Evolutionary conservation across 306 rosid genomes (phyloP).

Genomic region (Ormosia semicastrata): DNA sequence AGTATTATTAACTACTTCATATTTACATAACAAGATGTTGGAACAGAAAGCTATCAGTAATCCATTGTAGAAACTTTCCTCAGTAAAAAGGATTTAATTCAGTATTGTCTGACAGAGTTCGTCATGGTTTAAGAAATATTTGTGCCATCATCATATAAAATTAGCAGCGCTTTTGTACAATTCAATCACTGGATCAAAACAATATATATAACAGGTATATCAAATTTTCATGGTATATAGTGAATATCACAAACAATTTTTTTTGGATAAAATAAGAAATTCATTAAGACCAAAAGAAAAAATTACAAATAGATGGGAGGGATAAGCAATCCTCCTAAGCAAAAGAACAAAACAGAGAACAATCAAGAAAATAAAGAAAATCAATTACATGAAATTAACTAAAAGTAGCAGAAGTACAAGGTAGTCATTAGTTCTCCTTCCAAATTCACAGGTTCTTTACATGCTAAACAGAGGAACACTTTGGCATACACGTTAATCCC

Average conservation of each 20-base stretch:
- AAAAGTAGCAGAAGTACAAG: conserved; percentile 26
- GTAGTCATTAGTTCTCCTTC: conserved; percentile 30
- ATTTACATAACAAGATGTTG: neutral
- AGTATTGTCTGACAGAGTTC: neutral
- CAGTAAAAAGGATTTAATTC: neutral
- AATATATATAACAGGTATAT: neutral
- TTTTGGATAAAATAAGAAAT: neutral
- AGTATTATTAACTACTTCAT: neutral
- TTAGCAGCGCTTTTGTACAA: neutral
- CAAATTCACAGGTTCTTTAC: conserved; percentile 38
- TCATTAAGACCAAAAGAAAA: neutral
- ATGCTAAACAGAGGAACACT: conserved; percentile 8
- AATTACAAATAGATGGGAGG: neutral
- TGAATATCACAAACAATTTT: neutral
- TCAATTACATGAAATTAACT: conserved; percentile 19
- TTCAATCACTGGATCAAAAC: neutral
- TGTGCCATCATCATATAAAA: neutral
- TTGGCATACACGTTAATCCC: conserved; percentile 10
- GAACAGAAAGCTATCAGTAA: neutral
- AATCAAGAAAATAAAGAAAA: neutral
- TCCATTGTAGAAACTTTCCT: neutral
- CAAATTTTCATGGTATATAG: neutral
- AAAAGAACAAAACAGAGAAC: neutral
- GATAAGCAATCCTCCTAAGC: neutral
- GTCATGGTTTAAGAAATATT: neutral